Base-by-base conservation (phyloP, 345 rosid species). In the Acer saccharum region DNA sequence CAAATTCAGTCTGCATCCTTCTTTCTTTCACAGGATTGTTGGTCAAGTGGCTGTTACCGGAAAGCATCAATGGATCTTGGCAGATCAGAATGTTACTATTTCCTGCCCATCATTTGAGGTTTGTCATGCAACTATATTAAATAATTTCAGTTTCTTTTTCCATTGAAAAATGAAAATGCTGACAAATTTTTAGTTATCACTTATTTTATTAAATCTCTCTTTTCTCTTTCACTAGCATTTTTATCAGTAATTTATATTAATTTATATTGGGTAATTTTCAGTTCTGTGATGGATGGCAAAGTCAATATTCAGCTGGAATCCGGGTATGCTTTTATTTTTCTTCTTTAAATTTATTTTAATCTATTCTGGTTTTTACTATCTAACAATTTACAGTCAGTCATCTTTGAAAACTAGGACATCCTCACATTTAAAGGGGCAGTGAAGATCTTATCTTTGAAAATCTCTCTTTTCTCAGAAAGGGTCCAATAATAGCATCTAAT, bases 1-100 rank as follows among this genome's bases (percentile, higher is more conserved):
- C 27, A 52, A 29, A 65, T 63, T 27, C 16, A 12, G 23, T 64
- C 64, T 50, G 41, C 52, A 25, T 63, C 81, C 3, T 12, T 78
- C 46, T 57, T 86, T 75, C 80, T 74, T 83, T 52, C 72, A 75
- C 90, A 95, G 98, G 85, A 88, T 89, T 81, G 90, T 95, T 78
- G 98, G 98, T 76, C 87, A 91, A 83, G 97, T 93, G 44, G 97
- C 98, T 6, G 86, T 84, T 77, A 87, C 92, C 72, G 97, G 98
- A 76, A 88, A 79, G 78, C 88, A 91, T 81, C 86, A 84, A 78
- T 95, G 98, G 98, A 88, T 90, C 68, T 84, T 83, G 74, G 90
- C 89, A 17, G 90, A 92, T 87, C 80, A 79, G 69, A 74, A 84
- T 78, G 81, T 75, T 69, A 63, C 74, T 61, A 85, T 79, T 81